phyloP scores from a whole-genome alignment of 169 alveolate genomes.

The Theileria annulata region DNA sequence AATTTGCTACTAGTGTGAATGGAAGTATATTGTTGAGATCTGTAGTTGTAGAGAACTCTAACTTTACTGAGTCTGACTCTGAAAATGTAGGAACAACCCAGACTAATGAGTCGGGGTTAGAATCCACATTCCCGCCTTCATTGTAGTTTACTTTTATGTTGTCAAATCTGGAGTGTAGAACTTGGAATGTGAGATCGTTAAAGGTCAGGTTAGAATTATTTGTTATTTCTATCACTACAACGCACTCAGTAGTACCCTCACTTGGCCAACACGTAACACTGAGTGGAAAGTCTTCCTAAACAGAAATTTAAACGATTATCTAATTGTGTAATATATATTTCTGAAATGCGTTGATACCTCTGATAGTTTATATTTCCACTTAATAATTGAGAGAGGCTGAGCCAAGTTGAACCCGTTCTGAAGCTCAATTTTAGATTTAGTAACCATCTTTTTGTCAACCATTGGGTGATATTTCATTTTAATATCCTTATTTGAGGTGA shows the following conservation, averaged over 20 bases:
- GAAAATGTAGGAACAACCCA: conserved; percentile 43
- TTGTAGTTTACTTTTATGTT: conserved; percentile 31
- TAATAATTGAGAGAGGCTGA: conserved; percentile 49
- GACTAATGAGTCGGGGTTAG: conserved; percentile 46
- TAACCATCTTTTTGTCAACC: conserved; percentile 52
- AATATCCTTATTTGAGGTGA: conserved; percentile 30
- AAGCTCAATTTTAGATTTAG: conserved; percentile 49
- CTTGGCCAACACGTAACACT: conserved; percentile 64
- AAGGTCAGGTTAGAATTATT: conserved; percentile 37
- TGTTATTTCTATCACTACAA: conserved; percentile 56
- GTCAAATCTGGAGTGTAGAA: conserved; percentile 48
- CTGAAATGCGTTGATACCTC: conserved; percentile 30
- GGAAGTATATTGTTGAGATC: conserved; percentile 64
- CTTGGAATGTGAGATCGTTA: conserved; percentile 39
- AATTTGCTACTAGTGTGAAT: conserved; percentile 50
- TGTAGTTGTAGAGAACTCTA: conserved; percentile 48
- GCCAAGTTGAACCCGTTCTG: conserved; percentile 47
- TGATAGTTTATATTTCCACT: conserved; percentile 64
- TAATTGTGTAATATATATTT: neutral
- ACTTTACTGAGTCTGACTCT: conserved; percentile 30
- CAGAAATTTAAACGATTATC: neutral
- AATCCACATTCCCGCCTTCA: conserved; percentile 46
- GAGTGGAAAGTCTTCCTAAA: conserved; percentile 54
- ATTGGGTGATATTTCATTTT: conserved; percentile 65
- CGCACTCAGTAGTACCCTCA: conserved; percentile 28